phyloP scores from a whole-genome alignment of 768 basidiomycete species.

The Rhodotorula babjevae region DNA sequence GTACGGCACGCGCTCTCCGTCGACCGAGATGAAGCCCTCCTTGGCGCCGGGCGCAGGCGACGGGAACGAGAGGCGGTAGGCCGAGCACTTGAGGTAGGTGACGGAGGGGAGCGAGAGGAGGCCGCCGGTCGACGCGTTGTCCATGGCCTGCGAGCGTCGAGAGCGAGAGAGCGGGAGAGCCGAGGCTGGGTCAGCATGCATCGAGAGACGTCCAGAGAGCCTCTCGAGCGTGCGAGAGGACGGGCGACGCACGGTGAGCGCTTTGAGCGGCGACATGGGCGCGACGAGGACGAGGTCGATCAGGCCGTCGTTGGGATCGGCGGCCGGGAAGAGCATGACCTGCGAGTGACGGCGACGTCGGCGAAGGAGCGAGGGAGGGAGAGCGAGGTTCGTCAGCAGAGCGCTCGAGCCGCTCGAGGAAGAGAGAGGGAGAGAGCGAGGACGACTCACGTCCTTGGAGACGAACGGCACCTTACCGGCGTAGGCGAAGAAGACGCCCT shows the following conservation, averaged over 20 bases:
- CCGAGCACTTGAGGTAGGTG: constrained; percentile 22
- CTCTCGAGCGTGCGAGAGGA: not conserved
- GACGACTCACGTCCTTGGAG: constrained; percentile 49
- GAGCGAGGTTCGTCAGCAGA: not conserved
- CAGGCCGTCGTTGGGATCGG: constrained; percentile 14
- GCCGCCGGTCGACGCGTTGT: constrained; percentile 61
- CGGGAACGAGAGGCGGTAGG: constrained; percentile 36
- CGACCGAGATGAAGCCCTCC: constrained; percentile 67
- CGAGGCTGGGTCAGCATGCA: too few species aligned
- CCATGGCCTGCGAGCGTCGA: constrained; percentile 55
- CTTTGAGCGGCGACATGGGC: constrained; percentile 25
- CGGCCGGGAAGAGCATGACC: constrained; percentile 32
- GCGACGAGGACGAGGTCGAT: constrained; percentile 36
- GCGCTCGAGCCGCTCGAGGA: too few species aligned
- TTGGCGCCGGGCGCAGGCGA: constrained; percentile 57
- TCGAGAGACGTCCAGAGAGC: constrained; percentile 47
- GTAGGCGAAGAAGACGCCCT: constrained; percentile 72
- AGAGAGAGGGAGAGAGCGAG: not conserved
- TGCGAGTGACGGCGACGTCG: constrained; percentile 46
- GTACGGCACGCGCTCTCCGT: constrained; percentile 73
- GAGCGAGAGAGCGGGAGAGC: too few species aligned
- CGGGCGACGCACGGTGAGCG: constrained; percentile 9
- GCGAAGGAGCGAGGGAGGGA: too few species aligned
- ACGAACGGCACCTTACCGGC: constrained; percentile 75
- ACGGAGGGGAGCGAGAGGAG: constrained; percentile 51